Evolutionary conservation across 345 rosid species (phyloP), one percentile per base, ranked within the genome.

Genomic region (Viola odorata): DNA sequence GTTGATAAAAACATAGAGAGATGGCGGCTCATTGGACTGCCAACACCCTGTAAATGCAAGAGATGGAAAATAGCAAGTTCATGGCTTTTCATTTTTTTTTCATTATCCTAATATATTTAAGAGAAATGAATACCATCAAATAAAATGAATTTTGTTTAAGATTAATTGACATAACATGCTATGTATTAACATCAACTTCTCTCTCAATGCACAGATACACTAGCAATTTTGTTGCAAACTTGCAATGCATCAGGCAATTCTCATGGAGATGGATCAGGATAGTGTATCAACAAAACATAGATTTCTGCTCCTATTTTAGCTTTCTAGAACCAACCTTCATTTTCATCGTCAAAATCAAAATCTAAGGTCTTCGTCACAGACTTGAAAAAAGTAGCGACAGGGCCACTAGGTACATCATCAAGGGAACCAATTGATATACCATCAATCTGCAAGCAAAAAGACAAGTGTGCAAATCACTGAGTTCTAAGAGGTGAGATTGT

Each of bases 331-430:
- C 74, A 68, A 92, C 98, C 96, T 87, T 85, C 96, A 69, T 84
- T 83, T 40, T 81, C 91, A 77, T 84, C 96, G 65, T 87, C 96
- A 77, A 87, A 92, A 79, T 92, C 98, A 75, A 92, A 92, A 81
- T 92, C 98, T 69, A 89, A 73, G 55, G 98, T 81, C 64, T 83
- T 84, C 85, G 85, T 82, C 60, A 92, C 65, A 51, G 98, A 84
- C 80, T 84, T 83, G 74, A 92, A 92, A 81, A 92, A 92, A 62
- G 82, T 73, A 65, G 81, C 53, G 65, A 87, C 74, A 62, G 91
- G 77, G 57, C 61, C 85, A 62, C 83, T 70, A 14, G 96, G 88
- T 67, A 87, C 57, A 75, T 92, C 96, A 63, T 89, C 96, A 65
- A 92, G 75, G 61, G 88, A 89, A 62, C 89, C 81, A 54, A 89